These are phyloP conservation scores for Syzygium syzygioides DNA, from an alignment of 441 rosid species.

Conservation along the genomic window DNA sequence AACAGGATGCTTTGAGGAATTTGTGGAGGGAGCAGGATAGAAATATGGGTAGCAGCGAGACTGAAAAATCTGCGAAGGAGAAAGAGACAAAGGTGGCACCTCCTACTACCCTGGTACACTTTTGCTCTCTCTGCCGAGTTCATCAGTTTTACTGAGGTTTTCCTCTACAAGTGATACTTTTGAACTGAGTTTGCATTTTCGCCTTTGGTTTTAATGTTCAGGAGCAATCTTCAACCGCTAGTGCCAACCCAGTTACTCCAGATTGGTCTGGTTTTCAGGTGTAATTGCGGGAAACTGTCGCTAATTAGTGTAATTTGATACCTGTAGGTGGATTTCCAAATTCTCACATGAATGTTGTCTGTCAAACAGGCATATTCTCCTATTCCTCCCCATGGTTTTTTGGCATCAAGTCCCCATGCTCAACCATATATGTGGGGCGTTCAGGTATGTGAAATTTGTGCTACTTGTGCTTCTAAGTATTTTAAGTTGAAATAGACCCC, in stretches of 20 bases:
- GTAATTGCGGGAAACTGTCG: background rate
- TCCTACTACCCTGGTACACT: constrained; percentile 50
- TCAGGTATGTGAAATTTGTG: constrained; percentile 45
- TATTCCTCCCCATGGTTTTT: constrained; percentile 87
- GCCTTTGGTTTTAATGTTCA: constrained; percentile 20
- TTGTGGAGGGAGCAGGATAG: constrained; percentile 16
- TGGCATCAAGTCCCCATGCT: constrained; percentile 94
- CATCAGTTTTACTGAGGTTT: background rate
- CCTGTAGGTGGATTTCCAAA: background rate
- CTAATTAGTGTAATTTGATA: background rate
- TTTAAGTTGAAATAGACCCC: background rate
- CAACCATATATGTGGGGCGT: constrained; percentile 99
- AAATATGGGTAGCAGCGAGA: constrained; percentile 69
- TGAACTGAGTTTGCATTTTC: background rate
- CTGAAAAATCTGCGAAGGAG: constrained; percentile 63
- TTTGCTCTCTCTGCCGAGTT: constrained; percentile 5
- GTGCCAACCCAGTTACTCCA: constrained; percentile 56
- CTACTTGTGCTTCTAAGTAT: background rate
- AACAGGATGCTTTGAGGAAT: constrained; percentile 48
- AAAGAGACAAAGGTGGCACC: constrained; percentile 63
- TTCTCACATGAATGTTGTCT: constrained; percentile 12
- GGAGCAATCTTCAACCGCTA: constrained; percentile 62
- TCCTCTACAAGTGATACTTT: background rate
- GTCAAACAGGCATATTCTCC: constrained; percentile 77
- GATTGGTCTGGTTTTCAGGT: constrained; percentile 96